These are phyloP conservation scores for Lupinus albus DNA, from an alignment of 306 rosid genomes.

Conservation along the genomic window DNA sequence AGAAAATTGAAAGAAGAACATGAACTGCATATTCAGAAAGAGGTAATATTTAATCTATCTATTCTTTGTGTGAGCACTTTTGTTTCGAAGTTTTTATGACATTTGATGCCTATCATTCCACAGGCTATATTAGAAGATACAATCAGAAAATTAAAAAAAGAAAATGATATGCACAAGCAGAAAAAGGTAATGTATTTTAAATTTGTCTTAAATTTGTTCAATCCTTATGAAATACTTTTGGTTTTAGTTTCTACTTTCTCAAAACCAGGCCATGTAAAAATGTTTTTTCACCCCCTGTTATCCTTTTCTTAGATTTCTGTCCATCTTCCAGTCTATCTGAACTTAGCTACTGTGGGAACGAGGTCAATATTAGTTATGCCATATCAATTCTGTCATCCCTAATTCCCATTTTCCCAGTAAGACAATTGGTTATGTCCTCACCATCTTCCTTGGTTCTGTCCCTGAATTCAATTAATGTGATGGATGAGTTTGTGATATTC, in stretches of 20 bases:
- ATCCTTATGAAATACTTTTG: neutral
- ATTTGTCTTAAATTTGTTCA: neutral
- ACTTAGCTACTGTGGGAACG: neutral
- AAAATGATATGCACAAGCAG: constrained; percentile 44
- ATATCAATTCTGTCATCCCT: neutral
- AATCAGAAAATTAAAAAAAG: constrained; percentile 48
- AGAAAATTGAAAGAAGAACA: constrained; percentile 48
- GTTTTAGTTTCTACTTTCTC: neutral
- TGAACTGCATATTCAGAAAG: constrained; percentile 43
- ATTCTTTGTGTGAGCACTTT: constrained; percentile 8
- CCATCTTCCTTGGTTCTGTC: constrained; percentile 44
- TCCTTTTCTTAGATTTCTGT: neutral
- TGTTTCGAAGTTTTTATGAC: constrained; percentile 21
- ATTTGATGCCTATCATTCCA: constrained; percentile 28
- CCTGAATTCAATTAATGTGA: constrained; percentile 37
- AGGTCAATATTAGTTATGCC: neutral
- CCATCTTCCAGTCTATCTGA: neutral
- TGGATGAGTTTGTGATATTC: constrained; percentile 32
- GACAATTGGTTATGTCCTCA: constrained; percentile 76
- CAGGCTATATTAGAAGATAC: constrained; percentile 47
- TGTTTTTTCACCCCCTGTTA: neutral
- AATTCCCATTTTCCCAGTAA: constrained; percentile 12
- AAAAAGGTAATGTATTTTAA: constrained; percentile 50
- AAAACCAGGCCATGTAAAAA: neutral
- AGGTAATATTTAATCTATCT: constrained; percentile 41